Percentiles rank a stretch among this genome's conserved stretches.
Evolutionary conservation across 2,329 filamentous ascomycete genomes (phyloP).

Genomic region (Neofusicoccum sp.): DNA sequence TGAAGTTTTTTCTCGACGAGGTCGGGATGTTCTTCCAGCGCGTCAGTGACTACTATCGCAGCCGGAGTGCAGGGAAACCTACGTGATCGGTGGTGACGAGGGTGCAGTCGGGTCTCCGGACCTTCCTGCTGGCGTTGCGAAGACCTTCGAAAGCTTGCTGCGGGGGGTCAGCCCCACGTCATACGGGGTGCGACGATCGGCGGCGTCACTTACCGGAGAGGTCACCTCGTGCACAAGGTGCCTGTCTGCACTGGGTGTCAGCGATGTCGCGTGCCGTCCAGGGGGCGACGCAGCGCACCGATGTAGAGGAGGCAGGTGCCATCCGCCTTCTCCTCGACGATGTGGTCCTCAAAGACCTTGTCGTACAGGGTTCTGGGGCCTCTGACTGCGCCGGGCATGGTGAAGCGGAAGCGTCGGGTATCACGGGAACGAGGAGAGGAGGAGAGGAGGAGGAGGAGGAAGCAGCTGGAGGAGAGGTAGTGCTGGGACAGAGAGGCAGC

Average conservation of each 20-base stretch:
- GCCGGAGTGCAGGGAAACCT: constrained; percentile 45
- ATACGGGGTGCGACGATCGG: neutral
- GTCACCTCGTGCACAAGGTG: constrained; percentile 99
- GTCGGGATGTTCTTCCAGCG: constrained; percentile 81
- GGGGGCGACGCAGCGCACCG: constrained; percentile 55
- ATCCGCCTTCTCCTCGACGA: constrained; percentile 93
- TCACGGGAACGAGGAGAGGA: constrained; percentile 24
- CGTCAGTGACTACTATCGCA: neutral
- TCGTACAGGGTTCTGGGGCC: constrained; percentile 87
- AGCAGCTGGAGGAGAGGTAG: constrained; percentile 4
- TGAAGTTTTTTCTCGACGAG: constrained; percentile 83
- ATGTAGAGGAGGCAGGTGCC: constrained; percentile 93
- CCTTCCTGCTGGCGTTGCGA: constrained; percentile 80
- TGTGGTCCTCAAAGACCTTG: constrained; percentile 93
- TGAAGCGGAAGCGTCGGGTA: constrained; percentile 32
- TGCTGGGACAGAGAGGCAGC: neutral
- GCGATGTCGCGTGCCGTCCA: constrained; percentile 10
- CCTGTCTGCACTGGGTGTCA: constrained; percentile 61
- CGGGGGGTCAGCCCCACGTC: constrained; percentile 17
- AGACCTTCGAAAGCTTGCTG: constrained; percentile 97
- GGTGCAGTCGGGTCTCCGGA: constrained; percentile 93
- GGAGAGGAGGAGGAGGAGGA: constrained; percentile 11
- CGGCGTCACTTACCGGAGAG: constrained; percentile 67
- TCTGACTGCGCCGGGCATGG: constrained; percentile 72
- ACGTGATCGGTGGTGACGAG: constrained; percentile 95